Evolutionary conservation across 331 rosid species (phyloP).

Genomic region (Erythrophleum ivorense): DNA sequence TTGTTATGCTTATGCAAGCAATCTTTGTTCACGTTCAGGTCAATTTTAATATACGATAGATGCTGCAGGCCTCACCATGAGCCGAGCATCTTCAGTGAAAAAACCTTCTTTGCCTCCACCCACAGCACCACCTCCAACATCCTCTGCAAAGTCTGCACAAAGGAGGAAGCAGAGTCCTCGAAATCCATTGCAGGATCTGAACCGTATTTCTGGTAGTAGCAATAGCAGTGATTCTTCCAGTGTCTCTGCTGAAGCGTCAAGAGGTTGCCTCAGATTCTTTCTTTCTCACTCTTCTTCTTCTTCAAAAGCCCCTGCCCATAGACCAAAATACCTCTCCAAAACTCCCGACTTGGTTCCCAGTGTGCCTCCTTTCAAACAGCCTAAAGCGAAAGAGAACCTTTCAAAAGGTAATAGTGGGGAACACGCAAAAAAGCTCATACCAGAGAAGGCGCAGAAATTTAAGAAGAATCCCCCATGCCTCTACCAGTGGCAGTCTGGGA

Average conservation of each 20-base stretch:
- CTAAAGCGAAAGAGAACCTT: constrained; percentile 54
- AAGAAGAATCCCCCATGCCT: constrained; percentile 60
- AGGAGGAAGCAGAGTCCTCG: constrained; percentile 43
- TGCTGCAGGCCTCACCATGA: constrained; percentile 52
- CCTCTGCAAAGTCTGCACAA: constrained; percentile 32
- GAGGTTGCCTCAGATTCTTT: constrained; percentile 78
- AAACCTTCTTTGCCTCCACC: constrained; percentile 52
- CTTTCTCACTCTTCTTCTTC: constrained; percentile 56
- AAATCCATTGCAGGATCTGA: constrained; percentile 62
- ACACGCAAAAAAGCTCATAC: constrained; percentile 33
- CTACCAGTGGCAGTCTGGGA: constrained; percentile 66
- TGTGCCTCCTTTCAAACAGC: constrained; percentile 39
- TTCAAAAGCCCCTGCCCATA: constrained; percentile 52
- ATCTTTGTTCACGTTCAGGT: constrained; percentile 14
- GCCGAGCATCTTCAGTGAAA: constrained; percentile 59
- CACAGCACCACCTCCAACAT: constrained; percentile 32
- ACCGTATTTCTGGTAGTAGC: constrained; percentile 53
- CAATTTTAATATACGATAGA: constrained; percentile 37
- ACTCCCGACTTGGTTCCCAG: constrained; percentile 57
- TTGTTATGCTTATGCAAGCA: constrained; percentile 24
- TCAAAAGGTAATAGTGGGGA: constrained; percentile 43
- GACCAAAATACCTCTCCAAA: constrained; percentile 43
- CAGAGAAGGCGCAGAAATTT: constrained; percentile 31
- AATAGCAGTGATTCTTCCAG: constrained; percentile 56
- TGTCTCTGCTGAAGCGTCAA: constrained; percentile 61